Percentiles rank a stretch among this genome's conserved stretches.
phyloP scores from a whole-genome alignment of 2,329 filamentous ascomycete genomes.

The Talaromyces funiculosus region DNA sequence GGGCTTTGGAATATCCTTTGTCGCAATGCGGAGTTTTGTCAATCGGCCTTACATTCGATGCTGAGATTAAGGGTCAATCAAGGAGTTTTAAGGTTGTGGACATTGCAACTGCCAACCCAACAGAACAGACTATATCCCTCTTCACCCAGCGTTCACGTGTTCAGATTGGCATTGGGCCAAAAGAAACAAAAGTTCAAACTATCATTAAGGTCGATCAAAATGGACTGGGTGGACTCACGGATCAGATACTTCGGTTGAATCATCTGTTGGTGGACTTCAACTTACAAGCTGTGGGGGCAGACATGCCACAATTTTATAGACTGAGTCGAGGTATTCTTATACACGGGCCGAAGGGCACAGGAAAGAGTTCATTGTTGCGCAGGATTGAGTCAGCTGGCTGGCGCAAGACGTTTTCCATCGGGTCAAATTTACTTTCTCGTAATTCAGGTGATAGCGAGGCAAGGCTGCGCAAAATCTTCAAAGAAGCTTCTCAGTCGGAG shows the following conservation, averaged over 20 bases:
- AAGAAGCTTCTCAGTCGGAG: slow-evolving; percentile 60
- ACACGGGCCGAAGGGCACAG: slow-evolving; percentile 76
- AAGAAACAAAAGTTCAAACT: slow-evolving; percentile 16
- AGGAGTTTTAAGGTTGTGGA: slow-evolving; percentile 57
- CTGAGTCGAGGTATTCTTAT: slow-evolving; percentile 60
- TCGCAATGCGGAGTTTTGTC: slow-evolving; percentile 61
- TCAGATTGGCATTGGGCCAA: slow-evolving; percentile 23
- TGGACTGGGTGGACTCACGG: slow-evolving; percentile 62
- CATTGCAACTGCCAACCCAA: slow-evolving; percentile 47
- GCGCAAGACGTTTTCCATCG: slow-evolving; percentile 57
- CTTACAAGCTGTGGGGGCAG: slow-evolving; percentile 21
- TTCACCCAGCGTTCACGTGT: slow-evolving; percentile 31
- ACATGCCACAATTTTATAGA: slow-evolving; percentile 39
- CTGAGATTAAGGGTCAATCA: slow-evolving; percentile 51
- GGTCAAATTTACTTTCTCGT: slow-evolving; percentile 28
- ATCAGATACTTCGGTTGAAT: slow-evolving; percentile 63
- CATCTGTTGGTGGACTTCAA: slow-evolving; percentile 56
- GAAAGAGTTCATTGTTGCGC: slow-evolving; percentile 70
- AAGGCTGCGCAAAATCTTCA: slow-evolving; percentile 62
- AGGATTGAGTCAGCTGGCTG: slow-evolving; percentile 63
- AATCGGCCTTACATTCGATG: slow-evolving; percentile 64
- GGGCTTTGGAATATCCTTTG: slow-evolving; percentile 41
- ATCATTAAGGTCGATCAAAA: slow-evolving; percentile 33
- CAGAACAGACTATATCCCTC: slow-evolving; percentile 29
- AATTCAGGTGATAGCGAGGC: slow-evolving; percentile 43